These are phyloP conservation scores for Penicillium rolfsii DNA, from an alignment of 2,329 filamentous ascomycete species.

Conservation along the genomic window DNA sequence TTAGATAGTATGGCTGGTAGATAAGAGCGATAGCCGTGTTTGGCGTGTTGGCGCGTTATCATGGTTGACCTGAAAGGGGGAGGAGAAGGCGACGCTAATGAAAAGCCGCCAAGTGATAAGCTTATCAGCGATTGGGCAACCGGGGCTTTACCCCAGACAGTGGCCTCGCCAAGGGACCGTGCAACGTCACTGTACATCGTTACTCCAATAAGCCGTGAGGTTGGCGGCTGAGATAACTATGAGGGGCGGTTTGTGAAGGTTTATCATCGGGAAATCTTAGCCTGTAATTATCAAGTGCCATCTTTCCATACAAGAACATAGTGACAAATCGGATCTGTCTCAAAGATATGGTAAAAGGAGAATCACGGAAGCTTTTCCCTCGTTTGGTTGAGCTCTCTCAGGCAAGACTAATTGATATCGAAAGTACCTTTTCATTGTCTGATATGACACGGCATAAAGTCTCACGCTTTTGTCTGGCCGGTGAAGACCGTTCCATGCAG, in stretches of 20 bases:
- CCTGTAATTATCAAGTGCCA: neutral
- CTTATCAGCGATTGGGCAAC: slow-evolving; percentile 13
- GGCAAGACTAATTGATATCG: neutral
- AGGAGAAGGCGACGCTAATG: slow-evolving; percentile 23
- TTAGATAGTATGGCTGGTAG: neutral
- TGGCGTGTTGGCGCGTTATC: slow-evolving; percentile 2
- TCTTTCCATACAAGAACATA: neutral
- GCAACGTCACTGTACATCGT: neutral
- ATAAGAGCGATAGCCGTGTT: slow-evolving; percentile 9
- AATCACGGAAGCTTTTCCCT: neutral
- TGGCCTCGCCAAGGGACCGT: neutral
- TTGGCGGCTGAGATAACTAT: neutral
- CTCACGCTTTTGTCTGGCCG: neutral
- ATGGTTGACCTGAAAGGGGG: slow-evolving; percentile 19
- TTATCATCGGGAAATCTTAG: neutral
- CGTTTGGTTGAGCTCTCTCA: neutral
- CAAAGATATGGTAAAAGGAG: neutral
- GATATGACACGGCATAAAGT: neutral
- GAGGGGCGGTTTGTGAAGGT: neutral
- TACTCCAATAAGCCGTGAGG: neutral
- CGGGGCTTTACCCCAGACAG: neutral
- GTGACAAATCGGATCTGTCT: neutral
- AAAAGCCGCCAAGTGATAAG: slow-evolving; percentile 25
- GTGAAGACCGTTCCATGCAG: slow-evolving; percentile 19
- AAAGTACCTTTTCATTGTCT: neutral